A percentile compares a stretch with the other conserved stretches of the same genome.
phyloP scores from a whole-genome alignment of 1,139 yeast species.

The Blastobotrys apis region DNA sequence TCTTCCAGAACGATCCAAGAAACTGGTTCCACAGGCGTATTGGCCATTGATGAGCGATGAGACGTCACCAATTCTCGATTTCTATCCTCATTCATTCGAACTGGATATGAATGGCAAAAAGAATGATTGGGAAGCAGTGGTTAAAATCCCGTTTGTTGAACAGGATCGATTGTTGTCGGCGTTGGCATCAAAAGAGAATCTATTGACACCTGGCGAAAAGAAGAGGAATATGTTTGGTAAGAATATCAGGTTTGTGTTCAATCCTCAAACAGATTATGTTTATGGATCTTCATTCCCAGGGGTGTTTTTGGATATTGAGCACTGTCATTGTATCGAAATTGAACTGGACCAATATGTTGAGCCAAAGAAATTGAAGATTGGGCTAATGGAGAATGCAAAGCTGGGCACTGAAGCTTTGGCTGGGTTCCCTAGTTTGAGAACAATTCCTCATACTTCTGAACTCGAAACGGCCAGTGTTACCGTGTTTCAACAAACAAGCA shows the following conservation, averaged over 20 bases:
- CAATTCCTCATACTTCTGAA: conserved; percentile 57
- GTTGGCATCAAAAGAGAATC: conserved; percentile 56
- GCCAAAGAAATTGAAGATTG: conserved; percentile 37
- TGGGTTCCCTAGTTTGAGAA: conserved; percentile 81
- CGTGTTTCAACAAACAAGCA: conserved; percentile 81
- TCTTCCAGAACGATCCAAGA: conserved; percentile 84
- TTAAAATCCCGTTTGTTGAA: conserved; percentile 90
- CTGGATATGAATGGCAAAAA: conserved; percentile 92
- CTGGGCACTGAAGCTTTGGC: conserved; percentile 69
- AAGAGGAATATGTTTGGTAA: conserved; percentile 70
- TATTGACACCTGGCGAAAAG: conserved; percentile 64
- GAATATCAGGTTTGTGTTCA: conserved; percentile 62
- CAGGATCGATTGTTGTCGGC: conserved; percentile 68
- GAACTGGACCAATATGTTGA: conserved; percentile 46
- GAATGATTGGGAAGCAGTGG: conserved; percentile 98
- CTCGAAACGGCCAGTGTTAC: conserved; percentile 60
- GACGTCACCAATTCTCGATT: conserved; percentile 80
- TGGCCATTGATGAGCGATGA: conserved; percentile 87
- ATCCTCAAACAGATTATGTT: conserved; percentile 68
- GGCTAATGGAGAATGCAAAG: conserved; percentile 63
- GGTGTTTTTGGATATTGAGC: conserved; percentile 69
- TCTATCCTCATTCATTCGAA: conserved; percentile 85
- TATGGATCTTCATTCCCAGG: conserved; percentile 79
- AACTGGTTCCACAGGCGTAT: conserved; percentile 71
- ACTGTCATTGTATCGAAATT: conserved; percentile 69